Evolutionary conservation across 352 stramenopile genomes (phyloP).

Genomic region (Pilasporangium apinafurcum): DNA sequence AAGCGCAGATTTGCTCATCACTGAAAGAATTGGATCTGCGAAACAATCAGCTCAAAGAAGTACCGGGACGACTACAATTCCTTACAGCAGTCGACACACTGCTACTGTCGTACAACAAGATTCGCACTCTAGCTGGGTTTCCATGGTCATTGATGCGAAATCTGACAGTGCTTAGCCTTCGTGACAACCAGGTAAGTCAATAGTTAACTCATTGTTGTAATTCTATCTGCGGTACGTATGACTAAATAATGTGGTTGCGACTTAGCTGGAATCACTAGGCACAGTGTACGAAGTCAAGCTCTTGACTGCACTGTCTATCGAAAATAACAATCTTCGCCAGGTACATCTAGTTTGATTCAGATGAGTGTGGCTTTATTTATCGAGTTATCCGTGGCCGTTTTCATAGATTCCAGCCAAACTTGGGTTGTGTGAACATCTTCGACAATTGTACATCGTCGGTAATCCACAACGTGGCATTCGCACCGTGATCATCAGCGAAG

Average conservation of each 20-base stretch:
- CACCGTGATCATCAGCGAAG: constrained; percentile 52
- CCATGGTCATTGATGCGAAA: constrained; percentile 47
- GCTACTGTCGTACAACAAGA: constrained; percentile 62
- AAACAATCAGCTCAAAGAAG: constrained; percentile 52
- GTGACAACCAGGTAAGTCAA: constrained; percentile 54
- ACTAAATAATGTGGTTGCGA: neutral
- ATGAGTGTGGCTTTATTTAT: too few relatives aligned
- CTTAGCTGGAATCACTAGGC: constrained; percentile 54
- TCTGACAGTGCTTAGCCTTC: constrained; percentile 58
- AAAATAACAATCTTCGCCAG: constrained; percentile 81
- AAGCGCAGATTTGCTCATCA: constrained; percentile 24
- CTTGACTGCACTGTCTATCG: constrained; percentile 66
- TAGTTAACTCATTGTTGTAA: neutral
- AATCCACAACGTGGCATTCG: constrained; percentile 78
- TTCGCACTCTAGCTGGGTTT: constrained; percentile 45
- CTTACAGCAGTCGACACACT: constrained; percentile 58
- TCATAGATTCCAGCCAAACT: constrained; percentile 66
- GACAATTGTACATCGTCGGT: constrained; percentile 50
- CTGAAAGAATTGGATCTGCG: constrained; percentile 70
- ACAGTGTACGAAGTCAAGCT: constrained; percentile 46
- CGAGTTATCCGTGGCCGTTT: too few relatives aligned
- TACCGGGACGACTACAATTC: constrained; percentile 33
- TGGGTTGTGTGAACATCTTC: constrained; percentile 44
- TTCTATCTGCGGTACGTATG: neutral
- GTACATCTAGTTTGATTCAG: too few relatives aligned